Evolutionary conservation across 2,329 filamentous ascomycete genomes (phyloP), one percentile per base, ranked within the genome.

Genomic region (Botrytis deweyae): DNA sequence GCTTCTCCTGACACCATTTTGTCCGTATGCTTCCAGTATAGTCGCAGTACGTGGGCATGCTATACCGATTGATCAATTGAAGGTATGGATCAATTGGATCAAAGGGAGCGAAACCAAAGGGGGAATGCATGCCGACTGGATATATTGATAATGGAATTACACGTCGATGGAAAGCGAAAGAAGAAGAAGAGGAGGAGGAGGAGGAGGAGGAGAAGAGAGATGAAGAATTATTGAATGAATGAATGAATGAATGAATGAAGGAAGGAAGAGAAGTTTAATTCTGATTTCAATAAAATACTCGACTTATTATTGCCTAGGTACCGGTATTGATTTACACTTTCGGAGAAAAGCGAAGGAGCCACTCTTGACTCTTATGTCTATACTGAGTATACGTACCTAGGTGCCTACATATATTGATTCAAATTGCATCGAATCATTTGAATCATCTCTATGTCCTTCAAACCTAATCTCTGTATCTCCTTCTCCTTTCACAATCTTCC

Each of bases 331-430:
- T 62, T 49, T 63, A 44, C 29, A 46, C 29, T 33, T 42, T 70
- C 42, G 55, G 68, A 63, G 68, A 29, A 59, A 70, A 70, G 55
- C 55, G 55, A 70, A 9, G 66, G 66, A 29, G 46, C 20, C 68
- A 63, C 29, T 36, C 46, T 70, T n/a, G n/a, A n/a, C 44, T 33
- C 64, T 67, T 36, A 38, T 52, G 38, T 38, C 7, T n/a, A n/a
- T 40, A n/a, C 49, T 55, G 49, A 55, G 25, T 6, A 55, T 6
- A 55, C 25, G 14, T 55, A 55, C 38, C 25, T 16, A n/a, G 12
- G 33, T 33, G 33, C 33, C 33, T 52, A 52, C 36, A 62, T 40
- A 18, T 63, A 22, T 42, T 42, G 62, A 52, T 46, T 33, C 52
- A 58, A 12, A 25, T 46, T 16, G n/a, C 1, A 33, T 65, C 62